Evolutionary conservation across 108 stramenopile genomes (phyloP).

Genomic region (Mayamaea pseudoterrestris): DNA sequence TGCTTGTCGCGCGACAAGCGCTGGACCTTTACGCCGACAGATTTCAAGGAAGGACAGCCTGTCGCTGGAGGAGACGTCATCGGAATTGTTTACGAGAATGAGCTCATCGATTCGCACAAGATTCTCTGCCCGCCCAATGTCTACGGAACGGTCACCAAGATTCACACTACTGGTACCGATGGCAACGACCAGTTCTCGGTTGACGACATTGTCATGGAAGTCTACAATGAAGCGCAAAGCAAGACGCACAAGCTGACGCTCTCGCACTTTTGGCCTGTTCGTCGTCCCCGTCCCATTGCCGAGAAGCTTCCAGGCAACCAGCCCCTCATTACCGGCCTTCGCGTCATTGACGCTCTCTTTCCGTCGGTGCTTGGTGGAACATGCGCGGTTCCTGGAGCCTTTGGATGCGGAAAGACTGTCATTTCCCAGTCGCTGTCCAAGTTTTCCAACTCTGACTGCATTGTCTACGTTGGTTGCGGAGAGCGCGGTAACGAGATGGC

Average conservation of each 20-base stretch:
- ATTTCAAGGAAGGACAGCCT: conserved; percentile 87
- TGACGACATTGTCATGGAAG: conserved; percentile 97
- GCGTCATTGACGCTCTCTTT: conserved; percentile 98
- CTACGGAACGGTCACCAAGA: conserved; percentile 91
- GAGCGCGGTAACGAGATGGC: conserved; percentile 99
- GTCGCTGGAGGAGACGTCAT: conserved; percentile 92
- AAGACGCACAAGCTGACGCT: conserved; percentile 82
- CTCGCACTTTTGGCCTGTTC: conserved; percentile 99
- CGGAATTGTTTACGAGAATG: conserved; percentile 95
- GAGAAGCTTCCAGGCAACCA: conserved; percentile 97
- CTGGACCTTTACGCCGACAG: conserved; percentile 90
- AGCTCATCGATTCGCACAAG: conserved; percentile 94
- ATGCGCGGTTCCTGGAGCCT: conserved; percentile 98
- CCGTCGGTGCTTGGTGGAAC: conserved; percentile 98
- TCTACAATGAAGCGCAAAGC: conserved; percentile 84
- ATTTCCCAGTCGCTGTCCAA: conserved; percentile 98
- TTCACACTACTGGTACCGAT: conserved; percentile 90
- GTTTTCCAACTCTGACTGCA: conserved; percentile 94
- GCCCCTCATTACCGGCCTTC: conserved; percentile 97
- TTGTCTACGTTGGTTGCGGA: conserved; percentile 93
- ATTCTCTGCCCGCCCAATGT: conserved; percentile 98
- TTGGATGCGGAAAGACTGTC: conserved; percentile 99
- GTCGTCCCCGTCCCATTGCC: conserved; percentile 92
- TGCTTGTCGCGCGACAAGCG: conserved; percentile 77
- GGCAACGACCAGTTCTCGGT: conserved; percentile 87